A percentile compares a stretch with the other conserved stretches of the same genome.
These are phyloP conservation scores for Rosa chinensis DNA, from an alignment of 306 rosid genomes.

Conservation along the genomic window DNA sequence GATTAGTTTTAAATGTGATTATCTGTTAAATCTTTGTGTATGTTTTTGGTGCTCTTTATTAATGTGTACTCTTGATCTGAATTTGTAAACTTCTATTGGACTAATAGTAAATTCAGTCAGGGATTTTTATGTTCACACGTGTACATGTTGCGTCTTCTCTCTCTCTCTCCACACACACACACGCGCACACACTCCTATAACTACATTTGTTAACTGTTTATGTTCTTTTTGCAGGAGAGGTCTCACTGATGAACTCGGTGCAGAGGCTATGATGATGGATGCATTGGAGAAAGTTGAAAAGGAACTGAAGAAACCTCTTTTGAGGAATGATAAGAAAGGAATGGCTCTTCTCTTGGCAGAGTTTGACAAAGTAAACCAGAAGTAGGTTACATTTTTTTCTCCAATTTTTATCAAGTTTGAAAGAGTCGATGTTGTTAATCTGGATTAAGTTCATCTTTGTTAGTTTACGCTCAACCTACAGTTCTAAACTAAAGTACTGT, in stretches of 20 bases:
- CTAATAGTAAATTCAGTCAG: neutral
- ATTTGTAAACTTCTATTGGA: neutral
- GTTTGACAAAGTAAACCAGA: conserved; percentile 78
- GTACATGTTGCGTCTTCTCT: neutral
- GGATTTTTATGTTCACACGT: neutral
- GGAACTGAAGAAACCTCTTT: conserved; percentile 71
- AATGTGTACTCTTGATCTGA: neutral
- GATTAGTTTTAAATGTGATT: neutral
- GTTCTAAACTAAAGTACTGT: neutral
- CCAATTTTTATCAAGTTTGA: neutral
- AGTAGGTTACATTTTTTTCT: conserved; percentile 38
- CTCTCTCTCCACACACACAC: neutral
- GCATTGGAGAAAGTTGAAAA: conserved; percentile 92
- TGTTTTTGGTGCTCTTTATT: neutral
- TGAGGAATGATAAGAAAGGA: conserved; percentile 89
- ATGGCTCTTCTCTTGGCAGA: conserved; percentile 84
- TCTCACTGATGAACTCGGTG: conserved; percentile 74
- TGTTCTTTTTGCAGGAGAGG: conserved; percentile 62
- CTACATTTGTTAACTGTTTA: neutral
- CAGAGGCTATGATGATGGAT: conserved; percentile 80
- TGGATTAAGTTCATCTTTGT: neutral
- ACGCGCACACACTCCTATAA: neutral
- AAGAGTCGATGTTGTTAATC: neutral
- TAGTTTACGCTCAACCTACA: neutral
- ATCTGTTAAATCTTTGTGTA: neutral